Conservation (phyloP, 2,329 filamentous ascomycete genomes). For the Aspergillus pseudoglaucus region DNA sequence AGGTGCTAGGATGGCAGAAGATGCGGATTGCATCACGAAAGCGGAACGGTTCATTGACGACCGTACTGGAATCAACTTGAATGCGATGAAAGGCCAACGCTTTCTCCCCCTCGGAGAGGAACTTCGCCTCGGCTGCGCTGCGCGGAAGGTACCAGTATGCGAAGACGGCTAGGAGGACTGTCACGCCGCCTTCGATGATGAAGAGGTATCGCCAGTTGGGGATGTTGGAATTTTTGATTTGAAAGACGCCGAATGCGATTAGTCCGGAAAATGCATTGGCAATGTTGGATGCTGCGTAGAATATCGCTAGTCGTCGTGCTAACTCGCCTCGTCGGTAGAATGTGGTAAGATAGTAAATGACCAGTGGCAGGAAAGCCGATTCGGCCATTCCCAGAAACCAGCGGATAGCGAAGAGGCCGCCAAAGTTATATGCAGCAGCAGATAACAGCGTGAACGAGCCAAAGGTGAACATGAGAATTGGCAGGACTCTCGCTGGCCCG, state of each 20-base stretch:
- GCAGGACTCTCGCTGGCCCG: conserved; percentile 58
- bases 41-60: conserved; percentile 52
- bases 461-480: conserved; percentile 63
- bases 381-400: conserved; percentile 60
- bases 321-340: conserved; percentile 69
- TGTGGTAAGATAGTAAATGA: background rate
- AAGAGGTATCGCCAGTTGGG: conserved; percentile 50
- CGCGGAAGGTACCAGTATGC: conserved; percentile 64
- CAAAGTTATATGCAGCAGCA: conserved; percentile 53
- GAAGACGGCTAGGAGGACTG: conserved; percentile 56
- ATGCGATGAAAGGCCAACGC: conserved; percentile 66
- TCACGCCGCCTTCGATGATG: conserved; percentile 53
- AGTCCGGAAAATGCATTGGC: conserved; percentile 61
- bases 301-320: conserved; percentile 62
- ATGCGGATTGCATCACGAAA: conserved; percentile 47
- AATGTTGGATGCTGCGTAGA: conserved; percentile 70
- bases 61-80: conserved; percentile 64
- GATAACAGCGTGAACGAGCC: conserved; percentile 58
- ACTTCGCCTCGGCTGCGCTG: conserved; percentile 57
- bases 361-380: background rate
- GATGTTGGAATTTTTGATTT: conserved; percentile 45
- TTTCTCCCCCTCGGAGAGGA: conserved; percentile 61
- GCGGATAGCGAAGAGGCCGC: conserved; percentile 59
- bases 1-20: conserved; percentile 49
- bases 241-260: conserved; percentile 56